Base-by-base conservation (phyloP, 768 basidiomycete genomes). In the Kondoa subrosea region DNA sequence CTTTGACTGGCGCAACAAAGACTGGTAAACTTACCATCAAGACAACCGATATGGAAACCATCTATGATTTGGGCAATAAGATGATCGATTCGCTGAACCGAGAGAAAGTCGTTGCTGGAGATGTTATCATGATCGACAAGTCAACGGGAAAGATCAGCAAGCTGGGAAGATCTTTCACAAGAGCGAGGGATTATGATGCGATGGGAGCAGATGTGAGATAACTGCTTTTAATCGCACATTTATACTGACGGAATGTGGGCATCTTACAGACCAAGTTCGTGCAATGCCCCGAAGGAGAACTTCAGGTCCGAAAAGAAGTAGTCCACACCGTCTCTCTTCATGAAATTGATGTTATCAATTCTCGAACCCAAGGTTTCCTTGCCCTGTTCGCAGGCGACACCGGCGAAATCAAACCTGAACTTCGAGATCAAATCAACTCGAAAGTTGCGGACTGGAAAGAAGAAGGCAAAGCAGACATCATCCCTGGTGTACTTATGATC, bases 331-430 rank as follows among this genome's bases (percentile, higher is more conserved):
- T 97, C 12, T 91, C 92, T 0, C 81, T 99, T 16, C 95, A 97
- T 78, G 95, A 99, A 79, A 97, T 99, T 73, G 95, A 99, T 75
- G 92, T 97, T 65, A 97, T 97, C 81, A 99, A 97, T 81, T 91
- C 89, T 71, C 84, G 93, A 64, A 97, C 93, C 3, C 95, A 99
- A 80, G 95, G 95, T 1, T 97, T 97, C 82, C 84, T 97, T 34
- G 93, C 95, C 0, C 82, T 99, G 15, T 80, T 80, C 67, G 85
- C 88, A 64, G 93, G 93, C 14, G 95, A 99, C 76, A 99, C 95
- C 0, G 95, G 95, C 21, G 95, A 99, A 80, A 96, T 99, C 78
- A 96, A 95, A 79, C 88, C 91, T 32, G 93, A 97, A 76, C 80
- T 99, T 68, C 84, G 93, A 65, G 88, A 87, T 74, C 93, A 99